These are phyloP conservation scores for Oryza australiensis DNA, from an alignment of 176 grass and related monocot genomes.

Conservation along the genomic window DNA sequence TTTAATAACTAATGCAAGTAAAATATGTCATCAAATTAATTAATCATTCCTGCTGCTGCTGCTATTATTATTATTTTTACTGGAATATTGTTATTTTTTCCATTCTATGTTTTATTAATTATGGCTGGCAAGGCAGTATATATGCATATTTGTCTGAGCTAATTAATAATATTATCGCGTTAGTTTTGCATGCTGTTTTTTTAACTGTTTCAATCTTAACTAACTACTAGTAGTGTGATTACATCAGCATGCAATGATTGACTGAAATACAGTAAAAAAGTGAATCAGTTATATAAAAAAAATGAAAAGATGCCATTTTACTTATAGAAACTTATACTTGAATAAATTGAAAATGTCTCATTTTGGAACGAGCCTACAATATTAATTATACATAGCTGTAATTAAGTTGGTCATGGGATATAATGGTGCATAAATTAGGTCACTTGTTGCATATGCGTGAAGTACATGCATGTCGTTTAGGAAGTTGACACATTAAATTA, in stretches of 20 bases:
- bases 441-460: background rate
- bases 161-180: background rate
- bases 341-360: background rate
- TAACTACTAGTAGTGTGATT: background rate
- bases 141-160: background rate
- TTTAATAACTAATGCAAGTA: too few species aligned
- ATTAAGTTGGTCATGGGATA: background rate
- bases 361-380: background rate
- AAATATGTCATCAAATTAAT: too few species aligned
- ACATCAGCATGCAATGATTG: background rate
- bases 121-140: background rate
- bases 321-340: too few species aligned
- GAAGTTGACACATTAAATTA: background rate
- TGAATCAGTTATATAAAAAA: background rate
- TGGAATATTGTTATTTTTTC: background rate
- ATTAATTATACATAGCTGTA: background rate
- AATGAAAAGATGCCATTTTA: background rate
- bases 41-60: too few species aligned
- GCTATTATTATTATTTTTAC: background rate
- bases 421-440: background rate
- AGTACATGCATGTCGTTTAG: background rate
- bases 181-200: background rate
- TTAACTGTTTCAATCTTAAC: background rate
- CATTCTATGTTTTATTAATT: background rate
- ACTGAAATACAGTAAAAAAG: background rate